Base-by-base conservation (phyloP, 2,329 filamentous ascomycete genomes). In the Polychaeton citri region DNA sequence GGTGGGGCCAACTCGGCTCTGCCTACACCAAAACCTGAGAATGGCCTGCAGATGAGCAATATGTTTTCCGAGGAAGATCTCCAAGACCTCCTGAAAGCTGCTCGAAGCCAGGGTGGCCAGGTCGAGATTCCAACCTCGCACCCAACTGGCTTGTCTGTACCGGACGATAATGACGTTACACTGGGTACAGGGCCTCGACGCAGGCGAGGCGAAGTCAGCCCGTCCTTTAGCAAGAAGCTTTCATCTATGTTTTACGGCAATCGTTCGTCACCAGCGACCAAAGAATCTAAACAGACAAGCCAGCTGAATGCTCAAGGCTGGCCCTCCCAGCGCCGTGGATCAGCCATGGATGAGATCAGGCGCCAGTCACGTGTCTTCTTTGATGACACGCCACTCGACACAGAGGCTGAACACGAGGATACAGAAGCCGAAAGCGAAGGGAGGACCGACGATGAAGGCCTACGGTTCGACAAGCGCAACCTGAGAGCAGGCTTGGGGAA, bases 51-150 rank as follows among this genome's bases (percentile, higher is more conserved):
- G 20, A 44, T 34, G 37, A 34, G 48, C 6, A 59, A 54, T 36
- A 52, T 64, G 5, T 48, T 69, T 5, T 64, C 60, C 13, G 63
- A 65, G 40, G 65, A 69, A 21, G 65, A 69, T 38, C 53, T 69
- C 5, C 53, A 53, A 30, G 52, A 48, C 2, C 50, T 69, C 15
- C 54, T 68, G 19, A 44, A 43, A 3, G 47, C 55, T 40, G 58
- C 55, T 16, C 47, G 48, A 20, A 42, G 36, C 12, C 53, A 50
- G 18, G 48, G 51, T 19, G 53, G 48, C 17, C 21, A 37, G 10
- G 46, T 57, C 16, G 49, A 55, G 30, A 28, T 28, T 3, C 24
- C 24, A 28, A 28, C 24, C 5, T 28, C 24, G 12, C 24, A 28
- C 3, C 24, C 24, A 4, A 28, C 5, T 5, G 24, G 15, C 15